Conservation (phyloP, 139 green algal genomes). For the Chlamydomonas asymmetrica region DNA sequence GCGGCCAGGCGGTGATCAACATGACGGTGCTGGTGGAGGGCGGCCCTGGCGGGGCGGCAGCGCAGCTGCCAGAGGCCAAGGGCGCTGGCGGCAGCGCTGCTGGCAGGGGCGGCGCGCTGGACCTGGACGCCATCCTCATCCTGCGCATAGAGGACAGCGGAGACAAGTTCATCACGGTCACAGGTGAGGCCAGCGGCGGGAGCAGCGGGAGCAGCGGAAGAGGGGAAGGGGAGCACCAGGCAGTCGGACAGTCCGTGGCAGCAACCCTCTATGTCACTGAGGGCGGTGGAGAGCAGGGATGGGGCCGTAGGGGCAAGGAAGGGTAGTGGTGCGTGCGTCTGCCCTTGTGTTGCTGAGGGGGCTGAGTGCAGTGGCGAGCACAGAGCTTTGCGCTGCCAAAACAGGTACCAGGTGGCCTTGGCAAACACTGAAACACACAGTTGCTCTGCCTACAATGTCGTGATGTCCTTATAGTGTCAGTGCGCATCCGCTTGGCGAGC, state of each 20-base stretch:
- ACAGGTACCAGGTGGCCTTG: too few relatives aligned
- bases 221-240: background rate
- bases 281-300: too few relatives aligned
- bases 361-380: too few relatives aligned
- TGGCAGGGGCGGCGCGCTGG: background rate
- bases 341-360: too few relatives aligned
- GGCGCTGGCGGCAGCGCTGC: background rate
- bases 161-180: conserved; percentile 69
- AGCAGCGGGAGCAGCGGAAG: background rate
- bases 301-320: too few relatives aligned
- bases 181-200: conserved; percentile 13
- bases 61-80: conserved; percentile 2
- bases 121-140: conserved; percentile 70
- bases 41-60: conserved; percentile 18
- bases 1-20: too few relatives aligned
- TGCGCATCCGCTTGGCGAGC: too few relatives aligned
- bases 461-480: too few relatives aligned
- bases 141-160: conserved; percentile 62
- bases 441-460: too few relatives aligned
- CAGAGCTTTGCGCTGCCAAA: too few relatives aligned
- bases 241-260: background rate
- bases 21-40: conserved; percentile 35
- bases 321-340: too few relatives aligned
- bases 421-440: too few relatives aligned
- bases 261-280: background rate